Percentiles rank a stretch among this genome's conserved stretches.
phyloP scores from a whole-genome alignment of 768 basidiomycete genomes.

The Boletus sensibilis region DNA sequence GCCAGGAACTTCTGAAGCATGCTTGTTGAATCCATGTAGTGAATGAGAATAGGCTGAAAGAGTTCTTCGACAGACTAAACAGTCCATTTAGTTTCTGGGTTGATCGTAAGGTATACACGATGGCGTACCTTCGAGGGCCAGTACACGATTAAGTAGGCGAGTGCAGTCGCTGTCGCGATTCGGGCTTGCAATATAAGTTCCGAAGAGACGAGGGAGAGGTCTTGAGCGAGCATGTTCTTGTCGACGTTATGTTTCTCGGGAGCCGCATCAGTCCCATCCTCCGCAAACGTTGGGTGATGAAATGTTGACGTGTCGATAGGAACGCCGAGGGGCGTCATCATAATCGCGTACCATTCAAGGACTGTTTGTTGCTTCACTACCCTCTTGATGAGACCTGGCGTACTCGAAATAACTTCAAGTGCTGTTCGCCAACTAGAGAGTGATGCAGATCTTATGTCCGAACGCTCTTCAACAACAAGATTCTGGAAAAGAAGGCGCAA shows the following conservation, averaged over 20 bases:
- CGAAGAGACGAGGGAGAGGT: slow-evolving; percentile 74
- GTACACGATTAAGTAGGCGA: slow-evolving; percentile 64
- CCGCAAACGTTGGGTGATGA: slow-evolving; percentile 55
- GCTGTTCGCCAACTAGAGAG: slow-evolving; percentile 73
- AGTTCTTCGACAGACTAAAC: slow-evolving; percentile 53
- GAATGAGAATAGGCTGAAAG: slow-evolving; percentile 71
- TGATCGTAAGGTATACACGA: neutral
- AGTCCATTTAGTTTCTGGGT: neutral
- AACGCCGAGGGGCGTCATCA: slow-evolving; percentile 88
- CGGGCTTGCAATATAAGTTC: slow-evolving; percentile 81
- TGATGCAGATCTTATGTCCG: slow-evolving; percentile 76
- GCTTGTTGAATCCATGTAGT: slow-evolving; percentile 83
- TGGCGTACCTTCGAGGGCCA: slow-evolving; percentile 61
- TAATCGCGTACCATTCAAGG: slow-evolving; percentile 80
- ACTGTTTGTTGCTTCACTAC: slow-evolving; percentile 58
- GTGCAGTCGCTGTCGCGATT: slow-evolving; percentile 71
- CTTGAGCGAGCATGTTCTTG: slow-evolving; percentile 91
- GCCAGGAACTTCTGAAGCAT: slow-evolving; percentile 88
- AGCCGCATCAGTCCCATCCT: slow-evolving; percentile 41
- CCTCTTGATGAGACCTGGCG: slow-evolving; percentile 49
- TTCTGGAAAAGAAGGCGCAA: slow-evolving; percentile 91
- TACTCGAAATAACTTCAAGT: slow-evolving; percentile 50
- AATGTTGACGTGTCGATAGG: slow-evolving; percentile 71
- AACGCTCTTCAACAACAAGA: slow-evolving; percentile 85
- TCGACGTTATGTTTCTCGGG: slow-evolving; percentile 89